Percentiles rank a stretch among this genome's conserved stretches.
Conservation (phyloP, 345 rosid genomes). For the Eucalyptus tenuipes region DNA sequence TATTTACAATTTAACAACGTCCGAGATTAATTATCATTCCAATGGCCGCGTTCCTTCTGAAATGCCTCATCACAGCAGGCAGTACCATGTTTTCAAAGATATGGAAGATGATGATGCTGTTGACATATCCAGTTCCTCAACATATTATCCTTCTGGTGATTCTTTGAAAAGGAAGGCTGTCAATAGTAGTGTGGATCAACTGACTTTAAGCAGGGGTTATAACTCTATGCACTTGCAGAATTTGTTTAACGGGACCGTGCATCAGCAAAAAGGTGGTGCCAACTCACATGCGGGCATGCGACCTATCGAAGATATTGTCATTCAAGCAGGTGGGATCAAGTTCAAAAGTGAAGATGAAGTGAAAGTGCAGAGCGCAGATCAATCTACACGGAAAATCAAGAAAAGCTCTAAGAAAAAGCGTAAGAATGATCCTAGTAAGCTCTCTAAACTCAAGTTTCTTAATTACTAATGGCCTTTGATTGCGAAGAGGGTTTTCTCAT, state of each 20-base stretch:
- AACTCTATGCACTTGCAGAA: neutral
- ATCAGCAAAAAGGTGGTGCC: neutral
- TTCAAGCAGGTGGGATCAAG: conserved; percentile 1
- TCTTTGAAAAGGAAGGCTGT: conserved; percentile 4
- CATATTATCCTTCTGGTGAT: neutral
- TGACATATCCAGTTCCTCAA: neutral
- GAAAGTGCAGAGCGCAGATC: neutral
- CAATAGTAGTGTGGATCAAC: neutral
- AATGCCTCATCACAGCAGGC: neutral
- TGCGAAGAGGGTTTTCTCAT: neutral
- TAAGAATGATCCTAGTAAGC: conserved; percentile 10
- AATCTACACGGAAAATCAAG: neutral
- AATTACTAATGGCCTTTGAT: neutral
- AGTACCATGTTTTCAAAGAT: conserved; percentile 2
- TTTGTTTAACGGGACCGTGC: neutral
- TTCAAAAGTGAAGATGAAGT: neutral
- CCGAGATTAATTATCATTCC: conserved; percentile 18
- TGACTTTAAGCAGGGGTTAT: neutral
- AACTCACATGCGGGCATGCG: neutral
- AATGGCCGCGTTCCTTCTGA: neutral
- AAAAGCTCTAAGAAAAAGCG: conserved; percentile 1
- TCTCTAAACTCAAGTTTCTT: neutral
- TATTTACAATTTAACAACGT: conserved; percentile 16
- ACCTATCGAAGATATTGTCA: neutral
- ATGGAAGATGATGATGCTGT: conserved; percentile 11